Percentiles rank a stretch among this genome's conserved stretches.
Evolutionary conservation across 2,329 filamentous ascomycete species (phyloP).

Genomic region (Penicillium psychrosexuale): DNA sequence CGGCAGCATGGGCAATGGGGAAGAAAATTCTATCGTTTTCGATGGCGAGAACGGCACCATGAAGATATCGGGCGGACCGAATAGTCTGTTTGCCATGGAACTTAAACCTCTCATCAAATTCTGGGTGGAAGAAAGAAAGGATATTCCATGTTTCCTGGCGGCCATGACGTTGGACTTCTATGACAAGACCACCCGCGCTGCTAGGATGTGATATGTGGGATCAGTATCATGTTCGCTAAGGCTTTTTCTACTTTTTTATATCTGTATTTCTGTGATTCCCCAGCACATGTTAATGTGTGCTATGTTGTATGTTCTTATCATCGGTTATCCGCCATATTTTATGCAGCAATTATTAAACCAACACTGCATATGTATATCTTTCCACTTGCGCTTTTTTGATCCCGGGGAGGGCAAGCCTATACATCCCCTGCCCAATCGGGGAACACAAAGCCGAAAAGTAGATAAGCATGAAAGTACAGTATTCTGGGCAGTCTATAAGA

Average conservation of each 20-base stretch:
- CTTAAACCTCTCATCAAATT: conserved; percentile 87
- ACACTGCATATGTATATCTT: not conserved
- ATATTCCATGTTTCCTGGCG: conserved; percentile 88
- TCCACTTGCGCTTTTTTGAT: not conserved
- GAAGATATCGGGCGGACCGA: conserved; percentile 91
- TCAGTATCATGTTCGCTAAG: not conserved
- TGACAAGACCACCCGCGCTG: conserved; percentile 55
- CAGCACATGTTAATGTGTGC: conserved; percentile 24
- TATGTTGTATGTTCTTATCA: conserved; percentile 15
- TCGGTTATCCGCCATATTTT: not conserved
- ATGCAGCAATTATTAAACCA: not conserved
- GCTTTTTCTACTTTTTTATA: conserved; percentile 4
- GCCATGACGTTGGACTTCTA: conserved; percentile 92
- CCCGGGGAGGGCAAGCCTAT: too few relatives aligned
- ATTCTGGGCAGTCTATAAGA: too few relatives aligned
- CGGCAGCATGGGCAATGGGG: conserved; percentile 46
- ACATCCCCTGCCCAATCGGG: too few relatives aligned
- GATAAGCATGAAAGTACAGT: too few relatives aligned
- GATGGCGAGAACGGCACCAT: conserved; percentile 93
- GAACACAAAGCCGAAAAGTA: too few relatives aligned
- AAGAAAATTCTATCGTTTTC: conserved; percentile 67
- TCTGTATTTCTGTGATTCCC: conserved; percentile 26
- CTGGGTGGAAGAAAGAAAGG: conserved; percentile 91
- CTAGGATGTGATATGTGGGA: conserved; percentile 28
- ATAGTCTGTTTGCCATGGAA: conserved; percentile 78